Evolutionary conservation across 192 early-diverging fungal species (phyloP).

Genomic region (Pilaira anomala): DNA sequence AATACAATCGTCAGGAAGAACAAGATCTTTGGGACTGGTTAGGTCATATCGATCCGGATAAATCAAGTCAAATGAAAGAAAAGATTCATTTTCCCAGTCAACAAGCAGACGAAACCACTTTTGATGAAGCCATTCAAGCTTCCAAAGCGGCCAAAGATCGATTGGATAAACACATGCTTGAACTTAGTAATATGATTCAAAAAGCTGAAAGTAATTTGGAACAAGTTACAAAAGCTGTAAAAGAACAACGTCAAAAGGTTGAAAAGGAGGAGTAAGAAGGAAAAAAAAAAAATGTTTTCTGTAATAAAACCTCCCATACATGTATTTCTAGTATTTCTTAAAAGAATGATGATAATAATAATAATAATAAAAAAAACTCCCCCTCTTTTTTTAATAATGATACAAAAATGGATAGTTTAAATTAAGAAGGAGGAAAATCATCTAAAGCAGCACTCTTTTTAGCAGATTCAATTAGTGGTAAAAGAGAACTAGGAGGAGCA

Average conservation of each 20-base stretch:
- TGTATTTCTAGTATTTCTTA: too few species aligned
- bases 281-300: too few species aligned
- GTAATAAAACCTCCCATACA: too few species aligned
- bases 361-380: too few species aligned
- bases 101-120: background rate
- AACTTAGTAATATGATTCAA: slow-evolving; percentile 11
- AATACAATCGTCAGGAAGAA: slow-evolving; percentile 1
- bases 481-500: slow-evolving; percentile 70
- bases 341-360: too few species aligned
- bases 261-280: background rate
- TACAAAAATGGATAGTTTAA: background rate
- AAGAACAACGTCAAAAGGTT: slow-evolving; percentile 14
- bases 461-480: slow-evolving; percentile 61
- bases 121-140: background rate
- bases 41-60: background rate
- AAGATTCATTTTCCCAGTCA: too few species aligned
- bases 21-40: slow-evolving; percentile 21
- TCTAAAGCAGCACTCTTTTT: background rate
- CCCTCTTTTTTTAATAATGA: too few species aligned
- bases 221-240: slow-evolving; percentile 13
- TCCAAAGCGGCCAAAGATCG: background rate
- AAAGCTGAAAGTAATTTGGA: slow-evolving; percentile 12
- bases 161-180: slow-evolving; percentile 13
- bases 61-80: background rate
- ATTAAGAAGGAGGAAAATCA: background rate